These are phyloP conservation scores for Suillus tomentosus DNA, from an alignment of 768 basidiomycete species.

Conservation along the genomic window DNA sequence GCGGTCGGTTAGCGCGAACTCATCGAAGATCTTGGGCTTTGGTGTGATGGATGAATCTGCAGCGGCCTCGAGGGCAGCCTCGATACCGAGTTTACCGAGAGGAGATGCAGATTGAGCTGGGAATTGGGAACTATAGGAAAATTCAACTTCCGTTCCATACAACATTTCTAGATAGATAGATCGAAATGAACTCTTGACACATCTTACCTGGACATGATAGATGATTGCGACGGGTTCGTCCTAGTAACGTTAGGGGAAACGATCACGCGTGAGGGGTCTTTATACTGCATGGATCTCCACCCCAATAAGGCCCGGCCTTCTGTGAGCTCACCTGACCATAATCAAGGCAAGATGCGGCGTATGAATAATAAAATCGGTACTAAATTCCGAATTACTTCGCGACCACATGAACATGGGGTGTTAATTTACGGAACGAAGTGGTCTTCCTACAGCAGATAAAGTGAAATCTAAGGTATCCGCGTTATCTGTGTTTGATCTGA, in stretches of 20 bases:
- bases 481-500: background rate
- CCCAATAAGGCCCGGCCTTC: background rate
- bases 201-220: constrained; percentile 2
- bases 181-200: background rate
- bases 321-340: constrained; percentile 1
- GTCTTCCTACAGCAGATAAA: constrained; percentile 2
- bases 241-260: background rate
- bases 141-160: background rate
- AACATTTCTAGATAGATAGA: background rate
- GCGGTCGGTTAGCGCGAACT: constrained; percentile 57
- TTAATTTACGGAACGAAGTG: background rate
- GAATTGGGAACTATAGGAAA: constrained; percentile 14
- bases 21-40: constrained; percentile 56
- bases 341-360: background rate
- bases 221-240: background rate
- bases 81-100: constrained; percentile 63
- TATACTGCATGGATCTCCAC: background rate
- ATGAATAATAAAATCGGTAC: background rate
- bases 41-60: constrained; percentile 35
- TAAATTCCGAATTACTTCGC: background rate
- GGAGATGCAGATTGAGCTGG: constrained; percentile 50
- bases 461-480: background rate
- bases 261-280: background rate
- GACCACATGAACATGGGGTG: constrained; percentile 1
- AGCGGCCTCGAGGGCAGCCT: constrained; percentile 52